These are phyloP conservation scores for Serendipita sp. DNA, from an alignment of 768 basidiomycete species.

Conservation along the genomic window DNA sequence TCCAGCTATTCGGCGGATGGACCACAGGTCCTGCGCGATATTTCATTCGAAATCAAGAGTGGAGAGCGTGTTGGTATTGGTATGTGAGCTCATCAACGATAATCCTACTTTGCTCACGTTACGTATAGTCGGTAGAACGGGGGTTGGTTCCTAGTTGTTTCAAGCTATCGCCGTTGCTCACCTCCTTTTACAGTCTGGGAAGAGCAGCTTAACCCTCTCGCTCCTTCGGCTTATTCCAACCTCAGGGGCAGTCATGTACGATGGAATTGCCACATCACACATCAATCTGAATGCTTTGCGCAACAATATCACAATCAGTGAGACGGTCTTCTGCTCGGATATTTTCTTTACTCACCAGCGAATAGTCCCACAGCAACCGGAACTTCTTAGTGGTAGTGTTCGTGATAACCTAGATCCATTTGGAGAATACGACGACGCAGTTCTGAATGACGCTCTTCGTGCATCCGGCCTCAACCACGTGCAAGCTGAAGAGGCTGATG, in stretches of 20 bases:
- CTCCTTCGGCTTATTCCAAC: constrained; percentile 43
- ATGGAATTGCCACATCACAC: constrained; percentile 31
- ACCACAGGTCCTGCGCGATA: constrained; percentile 43
- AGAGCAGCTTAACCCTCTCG: constrained; percentile 37
- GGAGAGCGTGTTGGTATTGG: constrained; percentile 47
- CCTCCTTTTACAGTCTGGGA: constrained; percentile 16
- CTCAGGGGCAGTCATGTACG: constrained; percentile 38
- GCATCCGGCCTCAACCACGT: constrained; percentile 31
- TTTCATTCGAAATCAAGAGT: constrained; percentile 38
- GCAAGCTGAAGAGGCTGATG: constrained; percentile 24
- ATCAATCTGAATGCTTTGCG: constrained; percentile 44
- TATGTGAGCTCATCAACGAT: constrained; percentile 14
- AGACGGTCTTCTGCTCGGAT: background rate
- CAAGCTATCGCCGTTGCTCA: background rate
- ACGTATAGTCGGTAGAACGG: constrained; percentile 40
- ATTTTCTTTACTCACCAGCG: background rate
- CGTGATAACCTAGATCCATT: constrained; percentile 50
- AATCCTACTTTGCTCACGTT: background rate
- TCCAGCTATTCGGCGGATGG: constrained; percentile 42
- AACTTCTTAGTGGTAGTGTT: constrained; percentile 39
- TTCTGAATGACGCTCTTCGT: constrained; percentile 32
- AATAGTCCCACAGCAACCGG: constrained; percentile 30
- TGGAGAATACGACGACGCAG: constrained; percentile 35
- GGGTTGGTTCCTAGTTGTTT: constrained; percentile 31
- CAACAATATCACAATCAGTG: constrained; percentile 39